Percentiles rank a stretch among this genome's conserved stretches.
Conservation (phyloP, 73 alveolate species). For the Uronychia binucleata region DNA sequence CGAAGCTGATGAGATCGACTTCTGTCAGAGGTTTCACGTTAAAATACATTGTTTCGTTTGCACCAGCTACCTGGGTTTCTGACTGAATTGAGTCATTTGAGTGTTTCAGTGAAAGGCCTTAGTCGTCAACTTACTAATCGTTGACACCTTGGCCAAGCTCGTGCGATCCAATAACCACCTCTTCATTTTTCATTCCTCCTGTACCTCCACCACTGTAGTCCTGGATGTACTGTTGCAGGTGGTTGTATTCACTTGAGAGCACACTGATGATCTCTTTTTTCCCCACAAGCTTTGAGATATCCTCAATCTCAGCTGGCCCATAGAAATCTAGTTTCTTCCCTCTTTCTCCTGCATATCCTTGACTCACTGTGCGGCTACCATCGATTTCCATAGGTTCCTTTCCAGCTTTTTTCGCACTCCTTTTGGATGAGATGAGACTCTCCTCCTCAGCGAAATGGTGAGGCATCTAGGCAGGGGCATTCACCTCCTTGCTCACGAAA, state of each 20-base stretch:
- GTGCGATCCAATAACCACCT: too few relatives aligned
- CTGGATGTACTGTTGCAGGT: not conserved
- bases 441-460: not conserved
- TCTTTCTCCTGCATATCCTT: not conserved
- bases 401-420: too few relatives aligned
- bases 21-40: slow-evolving; percentile 20
- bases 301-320: not conserved
- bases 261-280: not conserved
- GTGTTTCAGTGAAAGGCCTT: not conserved
- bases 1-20: slow-evolving; percentile 13
- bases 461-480: not conserved
- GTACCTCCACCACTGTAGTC: not conserved
- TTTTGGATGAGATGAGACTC: not conserved
- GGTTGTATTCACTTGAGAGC: not conserved
- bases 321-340: not conserved
- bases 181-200: not conserved
- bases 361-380: too few relatives aligned
- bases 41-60: slow-evolving; percentile 40
- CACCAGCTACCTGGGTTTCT: not conserved
- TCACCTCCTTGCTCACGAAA: not conserved
- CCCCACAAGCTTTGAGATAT: not conserved
- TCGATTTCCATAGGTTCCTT: too few relatives aligned
- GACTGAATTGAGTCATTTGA: not conserved
- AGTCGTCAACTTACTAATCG: not conserved
- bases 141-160: too few relatives aligned